Conservation (phyloP, 1,284 basidiomycete species). For the Puccinia novopanici region DNA sequence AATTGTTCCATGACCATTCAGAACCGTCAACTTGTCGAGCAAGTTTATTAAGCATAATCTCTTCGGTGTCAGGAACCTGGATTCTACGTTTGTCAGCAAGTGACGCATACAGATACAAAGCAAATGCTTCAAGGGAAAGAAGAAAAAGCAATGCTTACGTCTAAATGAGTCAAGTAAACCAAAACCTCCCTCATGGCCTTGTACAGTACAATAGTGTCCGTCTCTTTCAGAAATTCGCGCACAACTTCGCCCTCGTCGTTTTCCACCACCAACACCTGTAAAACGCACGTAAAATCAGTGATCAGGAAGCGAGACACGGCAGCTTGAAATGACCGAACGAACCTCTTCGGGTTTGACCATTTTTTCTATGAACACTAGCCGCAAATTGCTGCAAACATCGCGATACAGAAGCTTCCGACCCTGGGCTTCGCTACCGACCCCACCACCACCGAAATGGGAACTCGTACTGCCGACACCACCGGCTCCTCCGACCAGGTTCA, state of each 20-base stretch:
- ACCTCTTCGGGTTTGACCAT: slow-evolving; percentile 99
- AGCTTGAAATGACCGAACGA: background rate
- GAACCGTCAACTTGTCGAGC: slow-evolving; percentile 73
- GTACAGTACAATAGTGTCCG: slow-evolving; percentile 96
- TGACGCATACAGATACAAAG: background rate
- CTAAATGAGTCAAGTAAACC: slow-evolving; percentile 89
- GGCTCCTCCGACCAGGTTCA: slow-evolving; percentile 64
- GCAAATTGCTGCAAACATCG: slow-evolving; percentile 89
- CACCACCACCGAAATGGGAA: slow-evolving; percentile 57
- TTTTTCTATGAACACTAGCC: slow-evolving; percentile 94
- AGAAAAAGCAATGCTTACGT: slow-evolving; percentile 66
- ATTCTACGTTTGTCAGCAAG: slow-evolving; percentile 2
- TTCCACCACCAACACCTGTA: slow-evolving; percentile 84
- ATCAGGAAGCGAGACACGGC: background rate
- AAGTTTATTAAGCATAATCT: slow-evolving; percentile 50
- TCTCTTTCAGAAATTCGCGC: slow-evolving; percentile 99
- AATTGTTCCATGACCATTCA: slow-evolving; percentile 99
- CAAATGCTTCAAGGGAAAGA: background rate
- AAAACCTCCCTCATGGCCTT: slow-evolving; percentile 98
- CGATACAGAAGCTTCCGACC: slow-evolving; percentile 88
- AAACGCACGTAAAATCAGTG: background rate
- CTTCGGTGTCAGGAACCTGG: slow-evolving; percentile 51
- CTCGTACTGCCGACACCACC: slow-evolving; percentile 56
- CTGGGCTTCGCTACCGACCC: slow-evolving; percentile 43
- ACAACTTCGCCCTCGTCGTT: slow-evolving; percentile 99